Evolutionary conservation across 768 basidiomycete genomes (phyloP).

Genomic region (Boletus rubroflammeus): DNA sequence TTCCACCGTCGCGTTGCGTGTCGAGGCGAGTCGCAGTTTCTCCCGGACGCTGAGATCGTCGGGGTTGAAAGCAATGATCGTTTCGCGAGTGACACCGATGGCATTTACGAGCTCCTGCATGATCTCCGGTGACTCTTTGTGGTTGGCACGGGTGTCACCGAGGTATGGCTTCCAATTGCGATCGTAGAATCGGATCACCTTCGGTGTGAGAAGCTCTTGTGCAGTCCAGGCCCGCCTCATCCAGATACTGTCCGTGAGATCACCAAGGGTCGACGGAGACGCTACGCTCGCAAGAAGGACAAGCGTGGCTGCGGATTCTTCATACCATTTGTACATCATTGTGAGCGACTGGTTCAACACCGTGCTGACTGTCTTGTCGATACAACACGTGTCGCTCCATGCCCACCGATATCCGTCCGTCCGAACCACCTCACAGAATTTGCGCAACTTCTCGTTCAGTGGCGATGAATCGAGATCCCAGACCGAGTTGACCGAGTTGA

Average conservation of each 20-base stretch:
- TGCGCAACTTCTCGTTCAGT: background rate
- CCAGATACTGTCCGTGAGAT: background rate
- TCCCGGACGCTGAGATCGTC: background rate
- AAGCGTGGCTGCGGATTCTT: background rate
- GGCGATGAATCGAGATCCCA: background rate
- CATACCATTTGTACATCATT: background rate
- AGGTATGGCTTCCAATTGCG: background rate
- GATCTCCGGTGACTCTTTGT: background rate
- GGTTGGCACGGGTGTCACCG: background rate
- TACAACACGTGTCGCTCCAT: background rate
- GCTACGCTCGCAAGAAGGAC: background rate
- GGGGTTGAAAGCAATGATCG: background rate
- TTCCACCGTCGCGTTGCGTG: background rate
- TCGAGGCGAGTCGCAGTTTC: conserved; percentile 9
- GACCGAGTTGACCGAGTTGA: background rate
- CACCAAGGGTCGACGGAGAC: background rate
- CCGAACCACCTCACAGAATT: background rate
- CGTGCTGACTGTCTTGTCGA: background rate
- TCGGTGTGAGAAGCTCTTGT: background rate
- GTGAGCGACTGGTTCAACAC: background rate
- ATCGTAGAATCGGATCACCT: background rate
- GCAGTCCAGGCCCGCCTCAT: background rate
- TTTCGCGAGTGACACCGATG: background rate
- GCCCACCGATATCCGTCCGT: conserved; percentile 13
- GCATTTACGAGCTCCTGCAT: background rate